These are phyloP conservation scores for Leonotis leonurus DNA, from an alignment of 257 asterid species.

Conservation along the genomic window DNA sequence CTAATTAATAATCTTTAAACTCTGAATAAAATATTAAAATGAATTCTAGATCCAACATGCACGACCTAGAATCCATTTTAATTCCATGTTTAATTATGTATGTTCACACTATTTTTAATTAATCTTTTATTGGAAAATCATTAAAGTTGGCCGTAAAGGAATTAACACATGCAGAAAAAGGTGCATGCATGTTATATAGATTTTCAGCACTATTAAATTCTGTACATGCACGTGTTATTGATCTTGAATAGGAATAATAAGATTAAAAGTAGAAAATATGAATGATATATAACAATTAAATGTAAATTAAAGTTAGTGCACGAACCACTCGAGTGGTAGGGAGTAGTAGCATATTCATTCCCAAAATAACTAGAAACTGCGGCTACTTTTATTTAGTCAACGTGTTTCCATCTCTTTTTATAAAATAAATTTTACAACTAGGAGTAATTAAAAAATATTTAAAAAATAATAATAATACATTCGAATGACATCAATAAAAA, in stretches of 20 bases:
- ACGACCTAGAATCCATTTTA: conserved; percentile 1
- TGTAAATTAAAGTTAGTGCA: not conserved
- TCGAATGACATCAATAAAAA: not conserved
- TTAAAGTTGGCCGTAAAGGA: conserved; percentile 3
- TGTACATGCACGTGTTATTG: not conserved
- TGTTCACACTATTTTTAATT: too few relatives aligned
- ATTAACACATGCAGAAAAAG: not conserved
- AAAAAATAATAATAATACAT: not conserved
- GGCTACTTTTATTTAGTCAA: not conserved
- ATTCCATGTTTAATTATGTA: conserved; percentile 2
- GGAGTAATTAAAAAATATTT: not conserved
- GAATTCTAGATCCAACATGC: not conserved
- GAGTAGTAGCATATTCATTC: not conserved
- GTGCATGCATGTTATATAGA: not conserved
- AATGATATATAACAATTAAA: not conserved
- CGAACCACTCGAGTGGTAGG: not conserved
- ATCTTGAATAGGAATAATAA: not conserved
- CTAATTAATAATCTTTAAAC: not conserved
- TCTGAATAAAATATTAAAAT: not conserved
- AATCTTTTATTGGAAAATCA: not conserved
- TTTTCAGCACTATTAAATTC: not conserved
- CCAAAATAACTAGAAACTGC: not conserved
- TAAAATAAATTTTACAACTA: too few relatives aligned
- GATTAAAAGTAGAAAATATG: not conserved
- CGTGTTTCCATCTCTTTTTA: not conserved